Evolutionary conservation across 1,284 basidiomycete species (phyloP), one percentile per base, ranked within the genome.

Genomic region (Ustilago xerochloae): DNA sequence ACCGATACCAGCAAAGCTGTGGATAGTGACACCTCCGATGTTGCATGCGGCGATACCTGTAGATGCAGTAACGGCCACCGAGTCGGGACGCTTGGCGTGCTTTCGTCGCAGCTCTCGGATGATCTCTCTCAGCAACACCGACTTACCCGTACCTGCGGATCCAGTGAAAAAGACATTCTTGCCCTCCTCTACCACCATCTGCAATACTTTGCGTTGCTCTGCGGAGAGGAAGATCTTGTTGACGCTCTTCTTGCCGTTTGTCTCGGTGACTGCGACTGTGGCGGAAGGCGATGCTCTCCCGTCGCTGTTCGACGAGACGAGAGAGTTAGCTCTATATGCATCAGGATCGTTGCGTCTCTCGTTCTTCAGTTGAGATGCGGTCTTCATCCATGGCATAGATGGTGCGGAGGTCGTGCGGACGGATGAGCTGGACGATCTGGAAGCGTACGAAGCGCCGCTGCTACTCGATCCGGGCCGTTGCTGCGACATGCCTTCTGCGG

Each of bases 81-180:
- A 88, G 59, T 90, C 89, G 0, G 86, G 83, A 0, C 86, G 84
- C 35, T 82, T 87, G 45, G 77, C 60, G 75, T 87, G 82, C 78
- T 88, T 90, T 74, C 85, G 86, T 65, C 85, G 85, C 55, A 93
- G 85, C 10, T 87, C 85, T 39, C 85, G 87, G 81, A 97, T 96
- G 68, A 97, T 94, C 81, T 93, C 91, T 5, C 93, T 89, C n/a
- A 98, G 87, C 2, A 97, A 87, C 7, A 97, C 93, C 0, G 94
- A 97, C 86, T 97, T 98, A 53, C 95, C 94, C 8, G 94, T 97
- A 57, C 94, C 94, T 4, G 83, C 96, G 86, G 92, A 94, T 24
- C 97, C 96, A 0, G 96, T 99, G 85, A 97, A 99, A 82, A 99
- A 99, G n/a, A 98, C 84, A 78, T 90, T 96, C 56, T 90, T 86